Conservation (phyloP, 1,284 basidiomycete genomes). For the Cryptococcus wingfieldii region DNA sequence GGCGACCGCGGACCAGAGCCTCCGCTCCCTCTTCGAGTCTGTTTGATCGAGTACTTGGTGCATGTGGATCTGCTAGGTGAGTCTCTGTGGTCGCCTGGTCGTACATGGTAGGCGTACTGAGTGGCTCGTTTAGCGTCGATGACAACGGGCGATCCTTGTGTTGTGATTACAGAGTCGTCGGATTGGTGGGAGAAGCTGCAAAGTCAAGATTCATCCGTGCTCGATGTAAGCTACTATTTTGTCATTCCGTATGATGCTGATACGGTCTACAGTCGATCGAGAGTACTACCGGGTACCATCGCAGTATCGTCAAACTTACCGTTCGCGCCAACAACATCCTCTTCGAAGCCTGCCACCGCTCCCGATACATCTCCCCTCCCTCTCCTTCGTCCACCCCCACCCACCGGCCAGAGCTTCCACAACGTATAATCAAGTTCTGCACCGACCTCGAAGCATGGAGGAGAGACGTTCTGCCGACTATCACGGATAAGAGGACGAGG, state of each 20-base stretch:
- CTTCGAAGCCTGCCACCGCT: conserved; percentile 3
- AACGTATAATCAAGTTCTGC: conserved; percentile 6
- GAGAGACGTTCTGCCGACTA: neutral
- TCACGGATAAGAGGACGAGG: conserved; percentile 22
- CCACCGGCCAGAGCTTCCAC: neutral
- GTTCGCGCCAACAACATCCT: conserved; percentile 7
- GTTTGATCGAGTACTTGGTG: conserved; percentile 30
- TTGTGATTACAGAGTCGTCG: conserved; percentile 21
- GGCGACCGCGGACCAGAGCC: conserved; percentile 1
- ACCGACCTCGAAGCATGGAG: conserved; percentile 9
- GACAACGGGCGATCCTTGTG: conserved; percentile 19
- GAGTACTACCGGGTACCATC: conserved; percentile 28
- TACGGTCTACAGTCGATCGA: conserved; percentile 23
- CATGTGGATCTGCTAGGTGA: conserved; percentile 29
- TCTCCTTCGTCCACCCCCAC: neutral
- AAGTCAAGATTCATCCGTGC: conserved; percentile 6
- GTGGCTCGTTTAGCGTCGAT: conserved; percentile 12
- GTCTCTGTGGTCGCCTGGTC: conserved; percentile 1
- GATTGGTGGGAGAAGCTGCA: conserved; percentile 31
- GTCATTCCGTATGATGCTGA: neutral
- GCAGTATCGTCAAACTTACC: conserved; percentile 20
- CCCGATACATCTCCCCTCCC: conserved; percentile 1
- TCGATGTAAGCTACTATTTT: conserved; percentile 5
- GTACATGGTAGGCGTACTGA: neutral
- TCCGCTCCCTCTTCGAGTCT: conserved; percentile 14